These are phyloP conservation scores for Picochlorum sp. DNA, from an alignment of 139 green algal species.

Conservation along the genomic window DNA sequence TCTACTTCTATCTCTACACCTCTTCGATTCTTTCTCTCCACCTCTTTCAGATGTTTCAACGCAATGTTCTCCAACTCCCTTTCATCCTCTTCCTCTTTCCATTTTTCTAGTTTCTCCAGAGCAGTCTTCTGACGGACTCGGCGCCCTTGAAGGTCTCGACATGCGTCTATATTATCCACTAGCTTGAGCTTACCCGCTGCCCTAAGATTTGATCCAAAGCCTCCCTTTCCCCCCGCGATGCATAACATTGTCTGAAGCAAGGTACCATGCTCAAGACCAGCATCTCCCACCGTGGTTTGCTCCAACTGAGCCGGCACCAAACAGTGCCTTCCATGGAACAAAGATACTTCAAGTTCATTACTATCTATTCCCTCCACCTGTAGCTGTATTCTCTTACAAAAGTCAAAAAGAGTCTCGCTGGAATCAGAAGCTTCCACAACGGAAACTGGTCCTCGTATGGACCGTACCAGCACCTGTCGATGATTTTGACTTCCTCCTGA, in stretches of 20 bases:
- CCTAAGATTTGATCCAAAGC: constrained; percentile 89
- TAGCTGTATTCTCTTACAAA: no score
- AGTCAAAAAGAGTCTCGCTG: no score
- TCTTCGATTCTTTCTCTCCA: constrained; percentile 34
- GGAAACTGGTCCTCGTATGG: no score
- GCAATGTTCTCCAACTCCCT: constrained; percentile 73
- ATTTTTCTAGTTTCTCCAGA: constrained; percentile 77
- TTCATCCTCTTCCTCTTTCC: constrained; percentile 52
- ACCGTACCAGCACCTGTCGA: no score
- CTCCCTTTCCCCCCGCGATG: constrained; percentile 89
- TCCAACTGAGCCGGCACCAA: no score
- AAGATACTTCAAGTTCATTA: no score
- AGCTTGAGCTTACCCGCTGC: constrained; percentile 68
- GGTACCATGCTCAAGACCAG: constrained; percentile 42
- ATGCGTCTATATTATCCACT: constrained; percentile 87
- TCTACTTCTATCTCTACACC: constrained; percentile 37
- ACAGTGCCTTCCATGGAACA: no score
- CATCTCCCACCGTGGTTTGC: no score
- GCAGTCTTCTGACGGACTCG: constrained; percentile 49
- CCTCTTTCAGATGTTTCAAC: constrained; percentile 60
- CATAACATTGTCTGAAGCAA: constrained; percentile 93
- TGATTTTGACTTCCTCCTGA: no score
- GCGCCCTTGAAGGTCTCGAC: constrained; percentile 77
- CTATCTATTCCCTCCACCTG: no score
- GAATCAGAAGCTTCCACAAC: no score